phyloP scores from a whole-genome alignment of 495 filamentous ascomycete genomes.

The Parathielavia hyrcaniae region DNA sequence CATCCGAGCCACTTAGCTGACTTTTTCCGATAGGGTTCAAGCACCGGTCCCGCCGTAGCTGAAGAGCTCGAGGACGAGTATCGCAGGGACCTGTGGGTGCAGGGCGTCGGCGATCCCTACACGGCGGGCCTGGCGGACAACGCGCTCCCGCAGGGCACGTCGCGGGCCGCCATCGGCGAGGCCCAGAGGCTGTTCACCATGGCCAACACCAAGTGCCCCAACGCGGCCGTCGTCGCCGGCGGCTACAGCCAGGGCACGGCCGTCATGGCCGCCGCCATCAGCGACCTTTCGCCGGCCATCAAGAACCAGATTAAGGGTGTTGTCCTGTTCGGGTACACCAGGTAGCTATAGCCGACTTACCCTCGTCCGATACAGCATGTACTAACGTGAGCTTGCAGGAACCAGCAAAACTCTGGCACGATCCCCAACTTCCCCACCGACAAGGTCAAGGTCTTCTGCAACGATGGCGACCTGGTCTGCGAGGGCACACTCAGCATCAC shows the following conservation, averaged over 20 bases:
- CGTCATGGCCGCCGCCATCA: conserved; percentile 46
- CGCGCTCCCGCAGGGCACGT: conserved; percentile 32
- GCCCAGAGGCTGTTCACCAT: conserved; percentile 30
- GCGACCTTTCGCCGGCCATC: conserved; percentile 36
- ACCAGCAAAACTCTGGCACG: conserved; percentile 42
- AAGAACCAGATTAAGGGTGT: conserved; percentile 47
- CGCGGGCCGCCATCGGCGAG: conserved; percentile 31
- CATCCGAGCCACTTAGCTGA: not conserved
- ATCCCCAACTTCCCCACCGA: conserved; percentile 44
- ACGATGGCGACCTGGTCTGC: conserved; percentile 6
- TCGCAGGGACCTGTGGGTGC: conserved; percentile 26
- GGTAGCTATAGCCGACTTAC: conserved; percentile 17
- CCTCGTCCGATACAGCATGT: too few relatives aligned
- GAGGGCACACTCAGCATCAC: conserved; percentile 1
- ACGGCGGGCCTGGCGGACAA: conserved; percentile 33
- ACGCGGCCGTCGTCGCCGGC: conserved; percentile 33
- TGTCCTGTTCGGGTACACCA: conserved; percentile 52
- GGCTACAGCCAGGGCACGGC: conserved; percentile 52
- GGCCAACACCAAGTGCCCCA: conserved; percentile 33
- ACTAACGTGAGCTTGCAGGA: too few relatives aligned
- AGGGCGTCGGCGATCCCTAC: conserved; percentile 37
- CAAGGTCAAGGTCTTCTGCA: conserved; percentile 48
- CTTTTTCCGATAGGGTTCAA: conserved; percentile 12
- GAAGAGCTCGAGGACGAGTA: conserved; percentile 27
- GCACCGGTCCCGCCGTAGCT: conserved; percentile 26